Conservation (phyloP, 2,329 filamentous ascomycete species). For the Cercospora sojina region DNA sequence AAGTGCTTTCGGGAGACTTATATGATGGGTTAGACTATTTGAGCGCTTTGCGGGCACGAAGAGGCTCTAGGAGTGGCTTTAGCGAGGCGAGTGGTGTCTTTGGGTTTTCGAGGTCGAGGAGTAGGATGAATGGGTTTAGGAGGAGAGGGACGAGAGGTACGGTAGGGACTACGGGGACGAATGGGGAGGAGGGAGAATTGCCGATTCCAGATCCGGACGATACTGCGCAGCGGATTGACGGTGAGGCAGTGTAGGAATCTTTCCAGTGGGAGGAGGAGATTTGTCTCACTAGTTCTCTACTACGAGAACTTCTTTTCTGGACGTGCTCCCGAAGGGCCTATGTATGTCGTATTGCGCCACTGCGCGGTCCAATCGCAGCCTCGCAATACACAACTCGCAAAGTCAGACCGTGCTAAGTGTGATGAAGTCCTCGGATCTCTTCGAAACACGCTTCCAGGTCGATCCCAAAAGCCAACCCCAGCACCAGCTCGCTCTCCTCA, state of each 20-base stretch:
- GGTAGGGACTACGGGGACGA: not conserved
- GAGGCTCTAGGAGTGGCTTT: slow-evolving; percentile 31
- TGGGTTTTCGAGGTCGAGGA: slow-evolving; percentile 19
- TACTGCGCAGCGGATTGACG: slow-evolving; percentile 8
- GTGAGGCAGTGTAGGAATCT: not conserved
- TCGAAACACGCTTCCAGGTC: not conserved
- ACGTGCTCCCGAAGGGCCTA: not conserved
- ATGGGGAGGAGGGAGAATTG: slow-evolving; percentile 1
- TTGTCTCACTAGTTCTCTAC: not conserved
- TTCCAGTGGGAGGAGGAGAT: not conserved
- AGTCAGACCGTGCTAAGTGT: not conserved
- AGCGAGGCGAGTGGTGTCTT: slow-evolving; percentile 30
- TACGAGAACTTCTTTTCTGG: not conserved
- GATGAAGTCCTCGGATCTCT: not conserved
- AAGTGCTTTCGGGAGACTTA: slow-evolving; percentile 46
- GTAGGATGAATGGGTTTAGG: slow-evolving; percentile 25
- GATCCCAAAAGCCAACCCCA: not conserved
- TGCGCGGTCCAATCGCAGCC: not conserved
- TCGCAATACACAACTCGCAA: not conserved
- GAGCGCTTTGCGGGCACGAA: slow-evolving; percentile 30
- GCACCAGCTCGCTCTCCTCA: not conserved
- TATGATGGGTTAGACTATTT: slow-evolving; percentile 38
- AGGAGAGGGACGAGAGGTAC: slow-evolving; percentile 6
- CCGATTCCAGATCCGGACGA: slow-evolving; percentile 16
- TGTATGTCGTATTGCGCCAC: not conserved